These are phyloP conservation scores for Pouteria glomerata DNA, from an alignment of 148 eudicot species.

Conservation along the genomic window DNA sequence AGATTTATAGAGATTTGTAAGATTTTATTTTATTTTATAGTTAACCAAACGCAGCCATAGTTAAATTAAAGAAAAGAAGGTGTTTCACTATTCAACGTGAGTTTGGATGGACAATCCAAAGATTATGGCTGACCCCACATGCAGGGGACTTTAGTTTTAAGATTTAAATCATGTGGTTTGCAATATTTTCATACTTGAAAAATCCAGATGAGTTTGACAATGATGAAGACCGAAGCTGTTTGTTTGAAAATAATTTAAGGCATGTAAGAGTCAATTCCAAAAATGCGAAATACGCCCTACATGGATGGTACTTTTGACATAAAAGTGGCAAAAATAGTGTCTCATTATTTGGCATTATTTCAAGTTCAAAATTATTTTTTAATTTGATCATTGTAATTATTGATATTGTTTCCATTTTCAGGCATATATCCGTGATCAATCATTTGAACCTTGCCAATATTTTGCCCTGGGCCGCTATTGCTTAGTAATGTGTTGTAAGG, in stretches of 20 bases:
- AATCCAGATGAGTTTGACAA: too few relatives aligned
- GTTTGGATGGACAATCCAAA: too few relatives aligned
- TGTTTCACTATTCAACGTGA: too few relatives aligned
- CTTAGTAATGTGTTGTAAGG: constrained; percentile 49
- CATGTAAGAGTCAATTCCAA: not conserved
- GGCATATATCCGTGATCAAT: constrained; percentile 87
- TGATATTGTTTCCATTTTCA: constrained; percentile 13
- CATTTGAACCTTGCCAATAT: constrained; percentile 66
- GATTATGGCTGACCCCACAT: too few relatives aligned
- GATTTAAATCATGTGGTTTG: too few relatives aligned
- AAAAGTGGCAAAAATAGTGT: not conserved
- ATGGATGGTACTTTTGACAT: not conserved
- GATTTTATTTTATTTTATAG: too few relatives aligned
- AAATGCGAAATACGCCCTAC: not conserved
- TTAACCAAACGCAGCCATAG: too few relatives aligned
- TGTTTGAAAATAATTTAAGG: not conserved
- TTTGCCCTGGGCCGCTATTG: constrained; percentile 78
- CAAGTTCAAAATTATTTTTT: constrained; percentile 8
- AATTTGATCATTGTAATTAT: not conserved
- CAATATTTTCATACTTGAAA: too few relatives aligned
- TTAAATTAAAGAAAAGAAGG: too few relatives aligned
- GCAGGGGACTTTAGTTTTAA: too few relatives aligned
- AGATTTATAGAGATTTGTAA: too few relatives aligned
- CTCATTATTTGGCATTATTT: not conserved
- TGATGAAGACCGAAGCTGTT: too few relatives aligned